These are phyloP conservation scores for Leucosporidium yakuticum DNA, from an alignment of 768 basidiomycete genomes.

Conservation along the genomic window DNA sequence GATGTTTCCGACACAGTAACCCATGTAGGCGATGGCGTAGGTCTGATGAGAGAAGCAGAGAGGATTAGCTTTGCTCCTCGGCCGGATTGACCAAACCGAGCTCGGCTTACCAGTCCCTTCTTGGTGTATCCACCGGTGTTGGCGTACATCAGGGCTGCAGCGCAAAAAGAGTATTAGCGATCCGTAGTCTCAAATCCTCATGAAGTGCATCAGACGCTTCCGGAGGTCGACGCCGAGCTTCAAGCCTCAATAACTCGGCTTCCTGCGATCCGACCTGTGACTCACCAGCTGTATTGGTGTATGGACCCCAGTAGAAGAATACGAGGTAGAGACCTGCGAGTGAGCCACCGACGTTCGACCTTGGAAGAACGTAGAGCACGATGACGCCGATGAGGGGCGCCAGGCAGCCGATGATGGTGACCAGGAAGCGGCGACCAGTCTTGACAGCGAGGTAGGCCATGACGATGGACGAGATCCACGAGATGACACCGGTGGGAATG, in stretches of 20 bases:
- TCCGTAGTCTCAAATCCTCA: no score
- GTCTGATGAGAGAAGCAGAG: no score
- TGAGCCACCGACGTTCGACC: conserved; percentile 35
- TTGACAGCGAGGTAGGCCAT: conserved; percentile 34
- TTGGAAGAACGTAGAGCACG: conserved; percentile 35
- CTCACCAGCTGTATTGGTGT: conserved; percentile 17
- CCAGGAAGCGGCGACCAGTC: conserved; percentile 29
- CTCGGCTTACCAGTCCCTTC: conserved; percentile 31
- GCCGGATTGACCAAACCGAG: no score
- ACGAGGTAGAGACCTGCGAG: conserved; percentile 37
- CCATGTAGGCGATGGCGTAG: conserved; percentile 39
- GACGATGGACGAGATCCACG: conserved; percentile 33
- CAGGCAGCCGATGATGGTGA: conserved; percentile 32
- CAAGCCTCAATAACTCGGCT: no score
- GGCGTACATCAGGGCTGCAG: conserved; percentile 24
- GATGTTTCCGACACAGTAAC: conserved; percentile 40
- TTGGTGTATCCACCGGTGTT: conserved; percentile 41
- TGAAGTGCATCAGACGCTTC: no score
- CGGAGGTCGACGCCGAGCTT: conserved; percentile 32
- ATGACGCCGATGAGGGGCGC: conserved; percentile 35
- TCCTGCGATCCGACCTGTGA: background rate
- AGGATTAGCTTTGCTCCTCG: no score
- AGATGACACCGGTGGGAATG: conserved; percentile 39
- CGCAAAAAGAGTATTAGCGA: no score
- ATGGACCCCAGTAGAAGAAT: conserved; percentile 38